These are phyloP conservation scores for Ochromonas danica DNA, from an alignment of 108 stramenopile species.

Conservation along the genomic window DNA sequence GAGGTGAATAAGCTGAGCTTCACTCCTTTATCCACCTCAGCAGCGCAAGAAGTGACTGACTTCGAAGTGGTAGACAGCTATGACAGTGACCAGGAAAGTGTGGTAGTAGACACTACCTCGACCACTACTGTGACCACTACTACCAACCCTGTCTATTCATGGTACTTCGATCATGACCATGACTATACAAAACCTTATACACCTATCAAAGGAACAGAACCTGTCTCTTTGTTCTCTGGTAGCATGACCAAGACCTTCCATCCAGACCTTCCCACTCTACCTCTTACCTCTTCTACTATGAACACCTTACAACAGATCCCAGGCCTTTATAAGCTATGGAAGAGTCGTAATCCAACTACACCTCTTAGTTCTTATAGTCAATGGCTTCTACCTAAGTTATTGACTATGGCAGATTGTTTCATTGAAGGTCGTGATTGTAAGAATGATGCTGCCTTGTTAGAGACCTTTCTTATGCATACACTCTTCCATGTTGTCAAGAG, in stretches of 20 bases:
- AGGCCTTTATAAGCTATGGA: neutral
- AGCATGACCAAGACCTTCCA: neutral
- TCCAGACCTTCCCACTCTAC: neutral
- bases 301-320: neutral
- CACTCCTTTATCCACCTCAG: too few relatives aligned
- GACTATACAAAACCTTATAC: neutral
- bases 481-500: neutral
- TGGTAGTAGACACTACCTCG: too few relatives aligned
- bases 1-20: too few relatives aligned
- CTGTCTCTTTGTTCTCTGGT: neutral
- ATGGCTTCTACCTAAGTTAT: neutral
- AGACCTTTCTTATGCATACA: neutral
- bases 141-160: too few relatives aligned
- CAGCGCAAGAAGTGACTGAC: too few relatives aligned
- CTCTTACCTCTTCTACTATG: neutral
- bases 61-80: too few relatives aligned
- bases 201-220: neutral
- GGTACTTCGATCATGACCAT: neutral
- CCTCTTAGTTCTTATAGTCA: neutral
- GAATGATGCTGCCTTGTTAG: neutral
- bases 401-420: neutral
- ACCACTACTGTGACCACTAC: too few relatives aligned
- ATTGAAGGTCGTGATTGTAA: neutral
- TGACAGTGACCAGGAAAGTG: too few relatives aligned
- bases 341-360: neutral